phyloP scores from a whole-genome alignment of 371 early-diverging fungal species.

The Mucor lusitanicus region DNA sequence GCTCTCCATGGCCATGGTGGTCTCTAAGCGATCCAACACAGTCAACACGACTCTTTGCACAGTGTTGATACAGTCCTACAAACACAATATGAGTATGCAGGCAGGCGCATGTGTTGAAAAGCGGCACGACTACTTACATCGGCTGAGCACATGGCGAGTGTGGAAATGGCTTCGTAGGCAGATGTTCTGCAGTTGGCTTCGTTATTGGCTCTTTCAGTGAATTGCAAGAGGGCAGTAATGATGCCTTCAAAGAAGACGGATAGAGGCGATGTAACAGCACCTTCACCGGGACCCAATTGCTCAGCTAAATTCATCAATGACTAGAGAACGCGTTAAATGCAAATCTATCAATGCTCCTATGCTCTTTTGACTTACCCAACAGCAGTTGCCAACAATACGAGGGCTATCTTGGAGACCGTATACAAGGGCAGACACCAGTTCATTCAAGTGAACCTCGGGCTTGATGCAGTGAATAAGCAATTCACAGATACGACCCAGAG shows the following conservation, averaged over 20 bases:
- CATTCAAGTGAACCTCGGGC: constrained; percentile 71
- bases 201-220: constrained; percentile 67
- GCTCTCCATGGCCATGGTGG: constrained; percentile 63
- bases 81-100: not conserved
- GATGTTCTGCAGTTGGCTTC: constrained; percentile 88
- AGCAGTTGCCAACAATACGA: constrained; percentile 90
- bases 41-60: constrained; percentile 74
- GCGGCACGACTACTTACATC: constrained; percentile 35
- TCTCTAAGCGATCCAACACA: constrained; percentile 79
- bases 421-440: constrained; percentile 75
- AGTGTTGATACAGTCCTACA: constrained; percentile 69
- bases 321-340: constrained; percentile 17
- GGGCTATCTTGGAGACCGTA: constrained; percentile 82
- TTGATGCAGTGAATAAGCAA: constrained; percentile 72
- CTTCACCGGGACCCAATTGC: constrained; percentile 63
- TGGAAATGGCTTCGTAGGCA: constrained; percentile 90
- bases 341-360: not conserved
- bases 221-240: constrained; percentile 72
- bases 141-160: constrained; percentile 70
- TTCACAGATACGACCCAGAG: constrained; percentile 90
- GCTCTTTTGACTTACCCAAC: constrained; percentile 56
- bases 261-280: constrained; percentile 66
- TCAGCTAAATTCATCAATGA: constrained; percentile 89
- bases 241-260: constrained; percentile 84
- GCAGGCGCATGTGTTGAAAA: too few relatives aligned